Conservation (phyloP, 2,329 filamentous ascomycete genomes). For the Talaromyces sp. region DNA sequence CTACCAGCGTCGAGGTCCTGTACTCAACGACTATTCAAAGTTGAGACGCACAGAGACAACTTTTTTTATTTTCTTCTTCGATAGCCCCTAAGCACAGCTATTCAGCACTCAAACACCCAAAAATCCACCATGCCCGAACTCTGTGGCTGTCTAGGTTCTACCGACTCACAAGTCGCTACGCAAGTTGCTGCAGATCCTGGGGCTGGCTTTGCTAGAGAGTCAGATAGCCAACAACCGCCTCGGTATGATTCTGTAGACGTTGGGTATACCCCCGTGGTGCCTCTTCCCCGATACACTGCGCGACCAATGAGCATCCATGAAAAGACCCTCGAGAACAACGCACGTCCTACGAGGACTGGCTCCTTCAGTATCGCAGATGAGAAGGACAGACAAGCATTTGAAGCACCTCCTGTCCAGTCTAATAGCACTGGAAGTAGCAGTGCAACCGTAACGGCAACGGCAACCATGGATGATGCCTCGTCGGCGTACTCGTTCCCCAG, state of each 20-base stretch:
- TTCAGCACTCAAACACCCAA: neutral
- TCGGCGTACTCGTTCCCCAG: conserved; percentile 38
- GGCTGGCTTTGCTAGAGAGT: conserved; percentile 4
- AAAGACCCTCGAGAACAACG: conserved; percentile 33
- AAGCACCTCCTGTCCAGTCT: conserved; percentile 9
- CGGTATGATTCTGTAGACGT: conserved; percentile 16
- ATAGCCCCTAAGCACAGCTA: neutral
- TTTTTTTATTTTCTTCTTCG: neutral
- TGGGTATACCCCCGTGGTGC: conserved; percentile 27
- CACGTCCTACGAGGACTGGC: conserved; percentile 24
- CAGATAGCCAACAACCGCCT: conserved; percentile 6
- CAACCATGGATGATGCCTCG: conserved; percentile 25
- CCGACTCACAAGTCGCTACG: neutral
- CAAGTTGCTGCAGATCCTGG: conserved; percentile 8
- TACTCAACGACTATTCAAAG: neutral
- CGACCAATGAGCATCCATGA: conserved; percentile 33
- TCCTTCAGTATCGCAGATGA: conserved; percentile 20
- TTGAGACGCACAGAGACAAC: neutral
- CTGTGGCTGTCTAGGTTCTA: conserved; percentile 10
- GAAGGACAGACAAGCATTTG: conserved; percentile 24
- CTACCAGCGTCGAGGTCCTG: neutral
- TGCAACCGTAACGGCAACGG: conserved; percentile 2
- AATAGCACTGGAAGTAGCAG: conserved; percentile 25
- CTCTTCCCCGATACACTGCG: conserved; percentile 37
- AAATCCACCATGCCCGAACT: conserved; percentile 5